Percentiles rank a stretch among this genome's conserved stretches.
phyloP scores from a whole-genome alignment of 2,329 filamentous ascomycete genomes.

The Claviceps sp. region DNA sequence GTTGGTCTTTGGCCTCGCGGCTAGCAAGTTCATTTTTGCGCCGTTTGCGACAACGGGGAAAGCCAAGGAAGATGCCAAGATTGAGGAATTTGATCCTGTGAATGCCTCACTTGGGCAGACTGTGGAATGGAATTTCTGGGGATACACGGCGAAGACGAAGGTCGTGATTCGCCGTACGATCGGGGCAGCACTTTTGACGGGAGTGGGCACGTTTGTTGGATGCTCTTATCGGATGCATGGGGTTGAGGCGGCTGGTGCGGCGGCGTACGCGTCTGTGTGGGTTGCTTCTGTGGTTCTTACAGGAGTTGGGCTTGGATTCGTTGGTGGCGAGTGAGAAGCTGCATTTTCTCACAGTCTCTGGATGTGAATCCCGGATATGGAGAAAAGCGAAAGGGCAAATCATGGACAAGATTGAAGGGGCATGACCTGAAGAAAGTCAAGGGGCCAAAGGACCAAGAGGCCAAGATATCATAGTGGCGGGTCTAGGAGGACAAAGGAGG shows the following conservation, averaged over 20 bases:
- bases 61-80: slow-evolving; percentile 33
- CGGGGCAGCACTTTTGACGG: slow-evolving; percentile 43
- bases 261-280: slow-evolving; percentile 64
- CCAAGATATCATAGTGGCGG: no score
- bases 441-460: no score
- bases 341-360: neutral
- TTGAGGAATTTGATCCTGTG: slow-evolving; percentile 46
- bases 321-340: slow-evolving; percentile 27
- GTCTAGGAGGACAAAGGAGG: neutral
- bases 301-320: slow-evolving; percentile 39
- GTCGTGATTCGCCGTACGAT: slow-evolving; percentile 51
- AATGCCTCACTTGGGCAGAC: slow-evolving; percentile 56
- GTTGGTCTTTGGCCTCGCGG: slow-evolving; percentile 50
- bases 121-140: slow-evolving; percentile 59
- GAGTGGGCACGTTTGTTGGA: slow-evolving; percentile 47
- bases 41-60: slow-evolving; percentile 44
- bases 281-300: slow-evolving; percentile 47
- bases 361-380: neutral
- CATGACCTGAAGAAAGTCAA: no score
- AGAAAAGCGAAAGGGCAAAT: neutral
- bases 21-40: slow-evolving; percentile 65
- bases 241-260: slow-evolving; percentile 55
- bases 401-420: no score
- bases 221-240: slow-evolving; percentile 54
- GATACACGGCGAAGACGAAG: slow-evolving; percentile 48